Conservation (phyloP, 257 asterid species). For the Cruciata laevipes region DNA sequence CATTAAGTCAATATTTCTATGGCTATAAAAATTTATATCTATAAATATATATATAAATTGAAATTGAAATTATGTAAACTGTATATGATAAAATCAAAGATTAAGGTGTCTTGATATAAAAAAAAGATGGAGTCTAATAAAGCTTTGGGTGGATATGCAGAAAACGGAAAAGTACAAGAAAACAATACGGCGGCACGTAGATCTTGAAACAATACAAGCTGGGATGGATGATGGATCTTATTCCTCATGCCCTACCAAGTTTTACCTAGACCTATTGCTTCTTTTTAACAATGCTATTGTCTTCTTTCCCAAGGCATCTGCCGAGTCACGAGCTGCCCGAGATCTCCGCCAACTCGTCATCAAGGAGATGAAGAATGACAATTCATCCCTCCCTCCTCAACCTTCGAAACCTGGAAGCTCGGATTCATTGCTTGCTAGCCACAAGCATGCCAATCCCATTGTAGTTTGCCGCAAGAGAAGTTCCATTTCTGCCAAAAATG, state of each 20-base stretch:
- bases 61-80: too few species aligned
- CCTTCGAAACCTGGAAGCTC: conserved; percentile 16
- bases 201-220: conserved; percentile 32
- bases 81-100: not conserved
- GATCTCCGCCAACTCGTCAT: conserved; percentile 27
- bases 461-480: conserved; percentile 39
- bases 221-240: conserved; percentile 37
- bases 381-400: not conserved
- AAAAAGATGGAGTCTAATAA: not conserved
- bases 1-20: too few species aligned
- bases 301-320: conserved; percentile 37
- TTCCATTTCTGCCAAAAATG: conserved; percentile 30
- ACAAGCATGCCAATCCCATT: conserved; percentile 26
- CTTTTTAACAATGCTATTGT: conserved; percentile 36
- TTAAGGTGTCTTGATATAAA: not conserved
- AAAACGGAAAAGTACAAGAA: conserved; percentile 26
- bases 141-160: conserved; percentile 17
- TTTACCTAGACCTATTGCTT: conserved; percentile 34
- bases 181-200: conserved; percentile 32
- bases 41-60: too few species aligned
- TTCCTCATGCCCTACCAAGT: conserved; percentile 19
- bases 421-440: conserved; percentile 25
- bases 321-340: conserved; percentile 26
- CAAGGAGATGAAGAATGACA: conserved; percentile 17
- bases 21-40: too few species aligned